Percentiles rank a stretch among this genome's conserved stretches.
Conservation (phyloP, 2,329 filamentous ascomycete genomes). For the Pleoardoris graminearum region DNA sequence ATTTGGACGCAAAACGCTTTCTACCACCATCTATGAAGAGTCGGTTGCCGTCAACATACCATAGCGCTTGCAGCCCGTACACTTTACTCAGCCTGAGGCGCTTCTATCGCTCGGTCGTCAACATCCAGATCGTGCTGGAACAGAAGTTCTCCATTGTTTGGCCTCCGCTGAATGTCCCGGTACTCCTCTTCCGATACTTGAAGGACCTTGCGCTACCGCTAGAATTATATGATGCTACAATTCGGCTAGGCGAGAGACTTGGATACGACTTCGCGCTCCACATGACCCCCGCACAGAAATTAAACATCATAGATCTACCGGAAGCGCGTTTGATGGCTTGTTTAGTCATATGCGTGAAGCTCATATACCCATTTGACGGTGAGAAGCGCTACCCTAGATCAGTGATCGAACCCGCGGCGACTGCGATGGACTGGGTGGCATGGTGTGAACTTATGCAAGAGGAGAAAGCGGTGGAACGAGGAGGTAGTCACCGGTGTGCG, state of each 20-base stretch:
- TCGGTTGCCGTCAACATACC: conserved; percentile 65
- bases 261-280: conserved; percentile 63
- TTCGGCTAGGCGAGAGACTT: conserved; percentile 58
- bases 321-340: conserved; percentile 74
- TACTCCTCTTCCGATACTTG: conserved; percentile 71
- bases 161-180: conserved; percentile 71
- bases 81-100: conserved; percentile 54
- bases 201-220: conserved; percentile 74
- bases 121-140: conserved; percentile 66
- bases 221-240: conserved; percentile 65
- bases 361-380: conserved; percentile 75
- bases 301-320: conserved; percentile 51
- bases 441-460: conserved; percentile 57
- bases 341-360: conserved; percentile 75
- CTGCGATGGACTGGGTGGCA: conserved; percentile 70
- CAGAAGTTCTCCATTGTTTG: conserved; percentile 70
- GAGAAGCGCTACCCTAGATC: conserved; percentile 55
- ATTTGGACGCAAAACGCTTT: conserved; percentile 62
- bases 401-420: conserved; percentile 59
- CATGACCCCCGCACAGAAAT: conserved; percentile 30
- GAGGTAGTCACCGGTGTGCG: conserved; percentile 24
- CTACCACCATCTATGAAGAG: conserved; percentile 68
- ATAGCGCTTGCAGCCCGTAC: conserved; percentile 60
- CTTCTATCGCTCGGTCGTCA: conserved; percentile 67
- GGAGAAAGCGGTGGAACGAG: conserved; percentile 7